These are phyloP conservation scores for Cardamine occulta DNA, from an alignment of 345 rosid genomes.

Conservation along the genomic window DNA sequence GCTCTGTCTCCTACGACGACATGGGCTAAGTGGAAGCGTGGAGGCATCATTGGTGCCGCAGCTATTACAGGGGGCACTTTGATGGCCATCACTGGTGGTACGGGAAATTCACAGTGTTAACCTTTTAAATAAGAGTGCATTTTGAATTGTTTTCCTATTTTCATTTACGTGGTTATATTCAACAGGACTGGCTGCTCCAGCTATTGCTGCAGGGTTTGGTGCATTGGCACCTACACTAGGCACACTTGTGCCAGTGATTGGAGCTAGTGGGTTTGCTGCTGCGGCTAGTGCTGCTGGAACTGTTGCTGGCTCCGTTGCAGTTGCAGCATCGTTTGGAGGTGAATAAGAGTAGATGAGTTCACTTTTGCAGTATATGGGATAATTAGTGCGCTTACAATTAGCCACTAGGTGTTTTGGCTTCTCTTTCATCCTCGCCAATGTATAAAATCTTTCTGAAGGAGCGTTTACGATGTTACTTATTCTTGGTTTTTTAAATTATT, in stretches of 20 bases:
- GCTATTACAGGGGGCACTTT: slow-evolving; percentile 94
- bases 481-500: slow-evolving; percentile 12
- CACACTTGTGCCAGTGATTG: slow-evolving; percentile 88
- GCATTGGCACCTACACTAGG: slow-evolving; percentile 96
- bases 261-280: slow-evolving; percentile 97
- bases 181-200: slow-evolving; percentile 97
- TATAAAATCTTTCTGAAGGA: not conserved
- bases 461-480: not conserved
- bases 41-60: slow-evolving; percentile 98
- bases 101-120: slow-evolving; percentile 21
- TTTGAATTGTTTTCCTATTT: slow-evolving; percentile 2
- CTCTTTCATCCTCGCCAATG: slow-evolving; percentile 25
- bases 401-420: slow-evolving; percentile 33
- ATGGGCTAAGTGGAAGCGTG: slow-evolving; percentile 94
- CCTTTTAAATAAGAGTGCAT: not conserved
- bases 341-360: slow-evolving; percentile 42
- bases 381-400: slow-evolving; percentile 17
- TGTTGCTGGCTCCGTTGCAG: slow-evolving; percentile 97
- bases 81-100: slow-evolving; percentile 97
- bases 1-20: slow-evolving; percentile 47
- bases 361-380: slow-evolving; percentile 19
- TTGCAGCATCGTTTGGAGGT: slow-evolving; percentile 99
- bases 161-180: slow-evolving; percentile 28
- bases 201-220: slow-evolving; percentile 95
- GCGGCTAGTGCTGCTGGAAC: slow-evolving; percentile 97